Base-by-base conservation (phyloP, 768 basidiomycete species). In the Leccinum rimulosum region DNA sequence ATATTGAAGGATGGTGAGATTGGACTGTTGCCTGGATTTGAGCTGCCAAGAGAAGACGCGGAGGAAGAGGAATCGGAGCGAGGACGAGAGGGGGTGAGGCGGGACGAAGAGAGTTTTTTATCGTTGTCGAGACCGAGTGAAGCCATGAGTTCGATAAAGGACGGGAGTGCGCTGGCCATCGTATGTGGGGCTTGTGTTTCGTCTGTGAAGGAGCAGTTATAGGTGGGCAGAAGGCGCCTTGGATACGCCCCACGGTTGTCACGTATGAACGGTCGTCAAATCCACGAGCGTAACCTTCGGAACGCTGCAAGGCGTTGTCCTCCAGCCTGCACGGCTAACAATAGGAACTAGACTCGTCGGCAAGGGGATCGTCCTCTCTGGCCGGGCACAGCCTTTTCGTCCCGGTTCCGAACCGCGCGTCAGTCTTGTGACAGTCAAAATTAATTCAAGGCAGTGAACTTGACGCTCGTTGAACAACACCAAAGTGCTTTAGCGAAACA, bases 71-170 rank as follows among this genome's bases (percentile, higher is more conserved):
- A 75, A 27, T 79, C 76, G 30, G 76, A 77, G 65, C 70, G 74
- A 57, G 72, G 69, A 57, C 69, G 73, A 19, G 63, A 43, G 4
- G 56, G 33, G 38, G 40, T 61, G 61, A 71, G 62, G 61, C 64
- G 66, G 65, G 74, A 55, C 50, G 75, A 66, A 27, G 70, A 64
- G 62, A 70, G 62, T 50, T 75, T 72, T 55, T 75, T 50, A 31
- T 73, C 64, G 64, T 81, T 80, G 64, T 89, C 84, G 73, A 93
- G 79, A 63, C 89, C 91, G 65, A 93, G 79, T 60, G 91, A 84
- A 62, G 84, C 84, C 89, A 93, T 91, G 71, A 93, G 88, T 76
- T 92, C 86, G 59, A 91, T 85, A 72, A 93, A 93, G 57, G 91
- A 92, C 68, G 91, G 91, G 66, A 93, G 85, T 68, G 88, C 74